phyloP scores from a whole-genome alignment of 176 grass and related monocot genomes.

The Ananas comosus region DNA sequence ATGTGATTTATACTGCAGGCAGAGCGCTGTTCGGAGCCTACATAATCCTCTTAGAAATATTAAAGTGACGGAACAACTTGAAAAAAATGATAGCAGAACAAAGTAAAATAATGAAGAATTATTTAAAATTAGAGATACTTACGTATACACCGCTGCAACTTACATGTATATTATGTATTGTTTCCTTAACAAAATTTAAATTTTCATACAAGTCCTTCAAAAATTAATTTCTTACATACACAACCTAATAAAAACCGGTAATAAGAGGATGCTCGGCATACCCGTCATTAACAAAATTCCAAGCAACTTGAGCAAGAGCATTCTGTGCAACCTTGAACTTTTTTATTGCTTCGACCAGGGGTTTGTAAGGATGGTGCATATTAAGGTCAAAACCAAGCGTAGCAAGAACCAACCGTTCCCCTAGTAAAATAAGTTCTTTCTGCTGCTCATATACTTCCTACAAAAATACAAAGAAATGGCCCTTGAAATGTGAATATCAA shows the following conservation, averaged over 20 bases:
- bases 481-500: neutral
- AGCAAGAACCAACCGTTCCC: slow-evolving; percentile 57
- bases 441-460: slow-evolving; percentile 62
- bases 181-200: too few species aligned
- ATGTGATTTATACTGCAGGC: slow-evolving; percentile 65
- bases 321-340: slow-evolving; percentile 50
- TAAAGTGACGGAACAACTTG: too few species aligned
- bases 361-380: slow-evolving; percentile 66
- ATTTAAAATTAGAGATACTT: too few species aligned
- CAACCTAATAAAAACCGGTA: too few species aligned
- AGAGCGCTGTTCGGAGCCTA: slow-evolving; percentile 65
- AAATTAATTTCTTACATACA: too few species aligned
- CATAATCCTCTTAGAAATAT: slow-evolving; percentile 13
- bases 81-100: neutral
- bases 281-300: slow-evolving; percentile 88
- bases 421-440: slow-evolving; percentile 49
- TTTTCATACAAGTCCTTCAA: too few species aligned
- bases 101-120: too few species aligned
- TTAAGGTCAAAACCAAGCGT: slow-evolving; percentile 74
- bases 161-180: too few species aligned
- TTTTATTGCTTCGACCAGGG: slow-evolving; percentile 59
- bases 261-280: slow-evolving; percentile 20
- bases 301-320: slow-evolving; percentile 55
- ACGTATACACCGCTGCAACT: too few species aligned
- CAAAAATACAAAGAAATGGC: slow-evolving; percentile 2